These are phyloP conservation scores for Periconia sp. DNA, from an alignment of 2,329 filamentous ascomycete species.

Conservation along the genomic window DNA sequence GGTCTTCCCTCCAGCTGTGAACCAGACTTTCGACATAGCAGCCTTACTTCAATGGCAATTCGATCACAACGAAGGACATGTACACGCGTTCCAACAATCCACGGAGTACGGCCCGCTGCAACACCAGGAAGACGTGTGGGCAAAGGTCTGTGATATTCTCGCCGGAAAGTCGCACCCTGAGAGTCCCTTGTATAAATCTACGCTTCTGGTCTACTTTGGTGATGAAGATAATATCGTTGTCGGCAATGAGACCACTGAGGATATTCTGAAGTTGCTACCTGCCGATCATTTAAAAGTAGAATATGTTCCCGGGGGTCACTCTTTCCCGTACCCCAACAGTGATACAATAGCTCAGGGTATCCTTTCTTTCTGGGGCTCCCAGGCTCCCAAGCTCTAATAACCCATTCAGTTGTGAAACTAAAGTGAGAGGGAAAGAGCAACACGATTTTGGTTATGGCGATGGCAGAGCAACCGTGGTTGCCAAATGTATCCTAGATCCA, in stretches of 20 bases:
- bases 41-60: not conserved
- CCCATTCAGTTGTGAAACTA: no score
- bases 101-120: not conserved
- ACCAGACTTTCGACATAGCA: not conserved
- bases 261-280: not conserved
- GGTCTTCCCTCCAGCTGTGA: not conserved
- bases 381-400: no score
- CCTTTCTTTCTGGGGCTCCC: not conserved
- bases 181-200: not conserved
- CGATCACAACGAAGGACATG: not conserved
- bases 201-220: not conserved
- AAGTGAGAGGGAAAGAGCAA: no score
- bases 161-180: not conserved
- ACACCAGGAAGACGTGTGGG: not conserved
- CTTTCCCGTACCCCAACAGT: not conserved
- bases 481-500: no score
- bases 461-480: no score
- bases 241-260: not conserved
- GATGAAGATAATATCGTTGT: not conserved
- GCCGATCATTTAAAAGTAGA: not conserved
- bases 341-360: not conserved
- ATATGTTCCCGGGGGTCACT: not conserved
- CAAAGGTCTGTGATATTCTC: not conserved
- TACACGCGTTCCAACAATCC: not conserved
- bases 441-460: no score